A percentile compares a stretch with the other conserved stretches of the same genome.
Conservation (phyloP, 192 early-diverging fungal genomes). For the Linderina pennispora region DNA sequence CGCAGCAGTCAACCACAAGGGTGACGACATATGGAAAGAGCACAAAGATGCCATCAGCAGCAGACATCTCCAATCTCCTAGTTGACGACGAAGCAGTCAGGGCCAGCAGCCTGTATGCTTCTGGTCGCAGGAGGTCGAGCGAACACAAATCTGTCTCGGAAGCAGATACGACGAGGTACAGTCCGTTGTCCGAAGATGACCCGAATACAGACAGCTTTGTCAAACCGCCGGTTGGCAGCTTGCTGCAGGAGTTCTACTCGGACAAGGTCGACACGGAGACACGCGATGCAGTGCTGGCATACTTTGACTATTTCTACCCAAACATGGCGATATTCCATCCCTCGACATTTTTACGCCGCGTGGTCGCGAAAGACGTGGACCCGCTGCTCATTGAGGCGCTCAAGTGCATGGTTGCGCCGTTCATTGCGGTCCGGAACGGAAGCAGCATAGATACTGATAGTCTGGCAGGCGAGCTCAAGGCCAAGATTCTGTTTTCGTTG, state of each 20-base stretch:
- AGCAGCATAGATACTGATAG: conserved; percentile 20
- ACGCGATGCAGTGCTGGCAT: conserved; percentile 24
- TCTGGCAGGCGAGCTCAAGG: conserved; percentile 10
- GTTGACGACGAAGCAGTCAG: too few relatives aligned
- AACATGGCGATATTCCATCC: conserved; percentile 41
- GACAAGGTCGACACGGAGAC: conserved; percentile 27
- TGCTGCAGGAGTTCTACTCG: conserved; percentile 39
- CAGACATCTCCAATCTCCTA: too few relatives aligned
- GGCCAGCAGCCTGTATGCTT: too few relatives aligned
- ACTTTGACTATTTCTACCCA: conserved; percentile 38
- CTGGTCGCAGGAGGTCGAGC: too few relatives aligned
- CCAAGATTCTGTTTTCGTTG: conserved; percentile 13
- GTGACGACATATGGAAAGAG: too few relatives aligned
- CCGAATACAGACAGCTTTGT: too few relatives aligned
- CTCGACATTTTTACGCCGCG: conserved; percentile 19
- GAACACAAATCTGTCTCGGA: too few relatives aligned
- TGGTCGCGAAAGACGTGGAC: conserved; percentile 26
- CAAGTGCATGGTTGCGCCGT: conserved; percentile 19
- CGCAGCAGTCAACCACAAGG: too few relatives aligned
- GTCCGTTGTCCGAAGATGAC: too few relatives aligned
- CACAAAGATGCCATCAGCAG: too few relatives aligned
- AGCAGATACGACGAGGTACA: too few relatives aligned
- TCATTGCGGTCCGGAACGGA: conserved; percentile 22
- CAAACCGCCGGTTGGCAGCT: too few relatives aligned
- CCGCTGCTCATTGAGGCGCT: conserved; percentile 30